These are phyloP conservation scores for Trichosporon asahii DNA, from an alignment of 1,284 basidiomycete species.

Conservation along the genomic window DNA sequence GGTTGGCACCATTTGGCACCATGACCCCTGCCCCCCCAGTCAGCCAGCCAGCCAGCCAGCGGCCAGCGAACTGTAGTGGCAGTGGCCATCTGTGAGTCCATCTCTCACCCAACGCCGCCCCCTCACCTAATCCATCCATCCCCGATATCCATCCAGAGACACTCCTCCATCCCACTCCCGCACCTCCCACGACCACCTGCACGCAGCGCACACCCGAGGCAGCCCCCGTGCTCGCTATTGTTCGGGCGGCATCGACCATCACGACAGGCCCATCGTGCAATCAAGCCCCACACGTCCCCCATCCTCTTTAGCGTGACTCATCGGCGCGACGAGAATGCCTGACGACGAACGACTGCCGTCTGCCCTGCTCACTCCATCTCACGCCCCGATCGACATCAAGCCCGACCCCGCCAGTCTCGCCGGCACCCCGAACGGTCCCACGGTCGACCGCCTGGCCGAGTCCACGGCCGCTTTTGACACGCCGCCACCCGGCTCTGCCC, in stretches of 20 bases:
- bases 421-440: background rate
- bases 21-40: background rate
- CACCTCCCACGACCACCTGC: background rate
- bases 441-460: background rate
- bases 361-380: background rate
- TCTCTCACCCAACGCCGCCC: background rate
- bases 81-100: constrained; percentile 1
- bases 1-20: constrained; percentile 2
- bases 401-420: background rate
- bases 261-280: background rate
- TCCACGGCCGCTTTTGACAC: background rate
- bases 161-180: background rate
- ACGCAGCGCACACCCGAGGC: background rate
- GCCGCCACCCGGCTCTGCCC: constrained; percentile 3
- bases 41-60: background rate
- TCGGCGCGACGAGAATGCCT: background rate
- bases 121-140: background rate
- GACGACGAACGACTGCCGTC: background rate
- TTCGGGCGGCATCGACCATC: background rate
- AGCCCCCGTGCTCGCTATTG: background rate
- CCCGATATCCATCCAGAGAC: background rate
- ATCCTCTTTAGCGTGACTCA: background rate
- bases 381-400: constrained; percentile 4
- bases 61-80: constrained; percentile 2
- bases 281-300: background rate